Conservation (phyloP, 768 basidiomycete genomes). For the Lactarius hengduanensis region DNA sequence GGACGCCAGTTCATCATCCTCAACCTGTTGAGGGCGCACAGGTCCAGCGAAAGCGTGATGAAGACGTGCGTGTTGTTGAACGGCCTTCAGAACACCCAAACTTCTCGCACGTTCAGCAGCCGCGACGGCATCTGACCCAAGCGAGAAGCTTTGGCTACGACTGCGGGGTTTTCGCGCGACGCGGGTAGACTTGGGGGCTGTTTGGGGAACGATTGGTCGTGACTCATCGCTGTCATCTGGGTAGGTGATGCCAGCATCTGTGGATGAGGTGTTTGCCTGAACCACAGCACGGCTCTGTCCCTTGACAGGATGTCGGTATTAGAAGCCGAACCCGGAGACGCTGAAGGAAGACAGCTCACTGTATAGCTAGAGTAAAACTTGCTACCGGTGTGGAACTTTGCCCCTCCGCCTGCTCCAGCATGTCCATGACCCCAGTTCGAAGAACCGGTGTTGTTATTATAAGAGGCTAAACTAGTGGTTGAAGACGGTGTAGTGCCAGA, state of each 20-base stretch:
- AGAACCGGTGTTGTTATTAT: slow-evolving; percentile 46
- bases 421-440: slow-evolving; percentile 56
- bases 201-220: slow-evolving; percentile 32
- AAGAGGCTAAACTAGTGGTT: slow-evolving; percentile 39
- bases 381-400: slow-evolving; percentile 70
- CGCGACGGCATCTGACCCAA: slow-evolving; percentile 42
- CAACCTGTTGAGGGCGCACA: slow-evolving; percentile 15
- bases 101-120: slow-evolving; percentile 41
- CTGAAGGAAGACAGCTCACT: slow-evolving; percentile 42
- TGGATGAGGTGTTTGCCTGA: slow-evolving; percentile 62
- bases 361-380: slow-evolving; percentile 68
- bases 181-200: slow-evolving; percentile 29
- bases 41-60: slow-evolving; percentile 51
- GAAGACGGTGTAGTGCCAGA: slow-evolving; percentile 46
- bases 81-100: slow-evolving; percentile 58
- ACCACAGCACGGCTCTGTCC: slow-evolving; percentile 68
- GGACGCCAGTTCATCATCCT: slow-evolving; percentile 25
- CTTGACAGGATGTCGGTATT: slow-evolving; percentile 37
- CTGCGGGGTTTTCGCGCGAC: slow-evolving; percentile 40
- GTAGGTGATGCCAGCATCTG: slow-evolving; percentile 47
- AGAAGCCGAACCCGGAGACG: neutral
- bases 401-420: slow-evolving; percentile 61
- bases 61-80: slow-evolving; percentile 62
- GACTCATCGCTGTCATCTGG: slow-evolving; percentile 61
- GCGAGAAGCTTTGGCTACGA: slow-evolving; percentile 62